Evolutionary conservation across 305 asterid species (phyloP), one percentile per base, ranked within the genome.

Genomic region (Solanum hybrid): DNA sequence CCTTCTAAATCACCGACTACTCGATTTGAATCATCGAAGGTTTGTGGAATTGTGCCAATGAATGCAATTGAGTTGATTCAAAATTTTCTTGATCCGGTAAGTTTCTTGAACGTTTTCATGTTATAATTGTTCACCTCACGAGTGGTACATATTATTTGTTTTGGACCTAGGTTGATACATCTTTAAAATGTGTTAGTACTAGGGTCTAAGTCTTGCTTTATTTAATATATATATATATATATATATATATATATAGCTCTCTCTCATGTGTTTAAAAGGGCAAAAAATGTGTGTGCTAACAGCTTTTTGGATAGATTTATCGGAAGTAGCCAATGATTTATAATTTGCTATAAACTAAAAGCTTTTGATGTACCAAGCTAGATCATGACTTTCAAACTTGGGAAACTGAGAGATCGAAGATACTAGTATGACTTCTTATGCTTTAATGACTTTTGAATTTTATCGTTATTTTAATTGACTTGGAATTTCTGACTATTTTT

Each of bases 11-110:
- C 64, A 34, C 40, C 95, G 22, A 92, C 89, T 88, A 90, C 96
- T 85, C 91, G 96, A 76, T 89, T 89, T 24, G 98, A 96, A 91
- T 96, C 98, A 11, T 95, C 98, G 0, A 95, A 90, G 88, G 94
- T 93, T 78, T 93, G 95, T 15, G 94, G 93, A 6, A 90, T 92
- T 92, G 97, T 96, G 80, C 89, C 93, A 85, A 91, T 94, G 93
- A 78, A 91, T 85, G 92, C 94, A 32, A 84, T 29, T 35, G 91
- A 95, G 60, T 89, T 95, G 85, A 79, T 93, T 26, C 92, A 95
- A 77, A 96, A 92, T 91, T 92, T 90, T 60, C 90, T 91, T 36
- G 96, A 95, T 92, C 92, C 90, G 91, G 98, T 95, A 19, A 31
- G 82, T 87, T 38, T 66, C 42, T 17, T 89, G 75, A 17, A 69